These are phyloP conservation scores for Endotrypanum monterogeii DNA, from an alignment of 208 protist species.

Conservation along the genomic window DNA sequence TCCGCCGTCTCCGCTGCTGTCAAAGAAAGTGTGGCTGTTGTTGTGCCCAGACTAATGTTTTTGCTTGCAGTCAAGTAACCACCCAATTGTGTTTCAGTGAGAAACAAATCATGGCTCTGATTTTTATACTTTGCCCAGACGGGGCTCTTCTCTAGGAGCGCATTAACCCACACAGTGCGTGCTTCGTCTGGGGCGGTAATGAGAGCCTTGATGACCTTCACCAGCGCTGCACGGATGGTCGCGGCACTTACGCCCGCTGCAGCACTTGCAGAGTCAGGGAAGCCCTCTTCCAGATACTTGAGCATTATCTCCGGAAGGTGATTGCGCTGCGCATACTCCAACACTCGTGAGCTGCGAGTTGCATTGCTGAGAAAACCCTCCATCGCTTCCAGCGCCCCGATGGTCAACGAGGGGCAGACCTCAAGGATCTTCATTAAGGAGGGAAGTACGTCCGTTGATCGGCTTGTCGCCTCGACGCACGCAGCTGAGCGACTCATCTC, in stretches of 20 bases:
- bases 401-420: slow-evolving; percentile 22
- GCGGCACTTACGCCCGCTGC: slow-evolving; percentile 44
- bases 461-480: slow-evolving; percentile 63
- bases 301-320: slow-evolving; percentile 66
- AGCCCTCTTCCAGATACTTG: slow-evolving; percentile 50
- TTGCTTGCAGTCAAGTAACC: slow-evolving; percentile 58
- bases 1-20: slow-evolving; percentile 21
- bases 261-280: slow-evolving; percentile 38
- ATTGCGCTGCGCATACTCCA: slow-evolving; percentile 37
- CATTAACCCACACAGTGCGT: slow-evolving; percentile 37
- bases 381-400: slow-evolving; percentile 59
- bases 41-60: background rate
- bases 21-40: slow-evolving; percentile 27
- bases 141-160: slow-evolving; percentile 50
- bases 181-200: slow-evolving; percentile 43
- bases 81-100: slow-evolving; percentile 55
- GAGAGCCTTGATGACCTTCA: slow-evolving; percentile 89
- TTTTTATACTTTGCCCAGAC: slow-evolving; percentile 90
- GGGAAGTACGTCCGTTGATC: slow-evolving; percentile 41
- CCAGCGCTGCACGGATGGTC: slow-evolving; percentile 77
- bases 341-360: slow-evolving; percentile 30
- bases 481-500: slow-evolving; percentile 54
- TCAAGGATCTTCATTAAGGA: slow-evolving; percentile 44
- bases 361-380: slow-evolving; percentile 56
- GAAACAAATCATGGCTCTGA: slow-evolving; percentile 93